phyloP scores from a whole-genome alignment of 2,329 filamentous ascomycete species.

The Pseudogymnoascus verrucosus region DNA sequence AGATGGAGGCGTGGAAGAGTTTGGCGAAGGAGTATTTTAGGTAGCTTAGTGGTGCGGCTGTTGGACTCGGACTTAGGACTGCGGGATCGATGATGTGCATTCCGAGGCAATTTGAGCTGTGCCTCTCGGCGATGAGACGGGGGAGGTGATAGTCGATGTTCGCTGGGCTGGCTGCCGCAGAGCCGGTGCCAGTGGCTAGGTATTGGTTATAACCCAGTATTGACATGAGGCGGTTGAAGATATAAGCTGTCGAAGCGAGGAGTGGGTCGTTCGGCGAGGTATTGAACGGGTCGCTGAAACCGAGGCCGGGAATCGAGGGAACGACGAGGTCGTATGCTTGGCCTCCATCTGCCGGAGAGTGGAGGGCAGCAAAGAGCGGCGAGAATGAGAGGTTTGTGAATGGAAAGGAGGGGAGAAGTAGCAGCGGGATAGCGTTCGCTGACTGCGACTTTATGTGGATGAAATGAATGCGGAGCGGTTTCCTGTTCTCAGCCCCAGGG shows the following conservation, averaged over 20 bases:
- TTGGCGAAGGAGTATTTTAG: conserved; percentile 48
- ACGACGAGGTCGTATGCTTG: conserved; percentile 60
- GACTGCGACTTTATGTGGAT: conserved; percentile 50
- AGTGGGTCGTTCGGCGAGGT: conserved; percentile 25
- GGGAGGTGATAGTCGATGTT: conserved; percentile 45
- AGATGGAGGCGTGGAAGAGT: conserved; percentile 39
- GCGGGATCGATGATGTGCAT: conserved; percentile 54
- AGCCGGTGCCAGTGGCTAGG: conserved; percentile 47
- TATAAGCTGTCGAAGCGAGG: conserved; percentile 46
- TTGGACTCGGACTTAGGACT: conserved; percentile 40
- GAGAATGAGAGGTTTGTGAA: conserved; percentile 53
- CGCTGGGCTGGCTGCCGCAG: conserved; percentile 37
- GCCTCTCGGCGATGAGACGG: conserved; percentile 39
- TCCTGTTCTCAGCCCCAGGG: conserved; percentile 28
- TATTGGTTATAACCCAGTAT: conserved; percentile 52
- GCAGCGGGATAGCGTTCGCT: conserved; percentile 49
- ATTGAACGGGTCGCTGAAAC: conserved; percentile 55
- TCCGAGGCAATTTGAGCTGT: conserved; percentile 46
- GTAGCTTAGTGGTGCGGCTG: conserved; percentile 40
- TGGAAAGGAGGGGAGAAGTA: conserved; percentile 59
- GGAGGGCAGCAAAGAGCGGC: conserved; percentile 47
- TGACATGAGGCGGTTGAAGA: conserved; percentile 53
- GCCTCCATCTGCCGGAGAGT: conserved; percentile 39
- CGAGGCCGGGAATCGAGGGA: conserved; percentile 57
- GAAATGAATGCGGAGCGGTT: conserved; percentile 52